These are phyloP conservation scores for Trichosporon inkin DNA, from an alignment of 1,284 basidiomycete genomes.

Conservation along the genomic window DNA sequence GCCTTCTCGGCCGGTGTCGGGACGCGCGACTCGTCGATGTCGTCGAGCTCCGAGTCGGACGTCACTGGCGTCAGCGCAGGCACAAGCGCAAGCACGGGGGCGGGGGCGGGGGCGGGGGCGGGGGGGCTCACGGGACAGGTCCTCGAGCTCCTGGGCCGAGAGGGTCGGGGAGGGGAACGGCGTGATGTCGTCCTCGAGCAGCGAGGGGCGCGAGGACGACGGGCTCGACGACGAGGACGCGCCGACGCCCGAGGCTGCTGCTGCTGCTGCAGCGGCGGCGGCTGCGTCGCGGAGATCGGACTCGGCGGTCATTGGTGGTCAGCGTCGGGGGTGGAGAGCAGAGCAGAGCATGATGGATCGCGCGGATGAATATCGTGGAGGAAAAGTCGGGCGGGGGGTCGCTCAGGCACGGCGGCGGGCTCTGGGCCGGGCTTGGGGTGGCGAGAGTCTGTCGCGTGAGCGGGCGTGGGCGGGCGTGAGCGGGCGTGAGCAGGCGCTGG, in stretches of 20 bases:
- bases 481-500: too few species aligned
- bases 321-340: background rate
- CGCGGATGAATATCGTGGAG: background rate
- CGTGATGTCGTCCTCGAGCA: slow-evolving; percentile 42
- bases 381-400: too few species aligned
- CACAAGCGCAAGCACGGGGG: too few species aligned
- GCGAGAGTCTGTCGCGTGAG: too few species aligned
- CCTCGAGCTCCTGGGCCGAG: slow-evolving; percentile 37
- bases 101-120: background rate
- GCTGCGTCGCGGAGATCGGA: slow-evolving; percentile 13
- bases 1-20: slow-evolving; percentile 66
- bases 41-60: slow-evolving; percentile 43
- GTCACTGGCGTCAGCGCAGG: slow-evolving; percentile 37
- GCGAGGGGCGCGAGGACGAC: slow-evolving; percentile 14
- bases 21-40: slow-evolving; percentile 44
- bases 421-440: too few species aligned
- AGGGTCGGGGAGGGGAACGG: slow-evolving; percentile 45
- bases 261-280: too few species aligned
- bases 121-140: slow-evolving; percentile 36
- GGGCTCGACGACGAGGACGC: slow-evolving; percentile 11
- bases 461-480: too few species aligned
- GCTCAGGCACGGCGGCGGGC: too few species aligned
- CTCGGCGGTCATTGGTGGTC: slow-evolving; percentile 14
- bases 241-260: too few species aligned
- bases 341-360: too few species aligned